A percentile compares a stretch with the other conserved stretches of the same genome.
Conservation (phyloP, 805 yeast species). For the Yarrowia deformans region DNA sequence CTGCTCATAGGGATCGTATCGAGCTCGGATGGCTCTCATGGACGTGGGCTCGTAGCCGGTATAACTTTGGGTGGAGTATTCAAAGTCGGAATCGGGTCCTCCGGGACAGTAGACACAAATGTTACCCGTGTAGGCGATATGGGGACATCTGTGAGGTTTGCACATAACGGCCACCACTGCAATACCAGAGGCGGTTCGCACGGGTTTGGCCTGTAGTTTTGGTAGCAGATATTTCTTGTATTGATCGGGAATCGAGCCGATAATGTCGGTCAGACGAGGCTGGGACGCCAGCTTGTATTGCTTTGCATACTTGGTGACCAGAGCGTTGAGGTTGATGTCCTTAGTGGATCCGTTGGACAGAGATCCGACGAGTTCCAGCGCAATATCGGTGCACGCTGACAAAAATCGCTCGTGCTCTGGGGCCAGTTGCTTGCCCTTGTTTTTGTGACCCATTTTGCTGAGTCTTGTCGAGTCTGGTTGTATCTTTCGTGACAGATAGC, state of each 20-base stretch:
- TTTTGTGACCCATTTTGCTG: constrained; percentile 44
- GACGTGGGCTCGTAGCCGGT: constrained; percentile 99
- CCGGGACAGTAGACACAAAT: constrained; percentile 99
- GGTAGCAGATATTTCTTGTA: constrained; percentile 90
- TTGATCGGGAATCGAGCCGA: constrained; percentile 94
- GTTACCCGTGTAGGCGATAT: constrained; percentile 97
- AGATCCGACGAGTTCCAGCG: constrained; percentile 82
- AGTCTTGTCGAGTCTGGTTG: constrained; percentile 1
- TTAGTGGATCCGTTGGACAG: constrained; percentile 64
- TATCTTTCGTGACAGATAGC: not conserved
- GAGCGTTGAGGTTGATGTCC: constrained; percentile 88
- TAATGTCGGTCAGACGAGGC: constrained; percentile 94
- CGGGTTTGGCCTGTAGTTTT: constrained; percentile 97
- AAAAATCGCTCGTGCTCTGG: constrained; percentile 94
- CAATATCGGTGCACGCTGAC: constrained; percentile 91
- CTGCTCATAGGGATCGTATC: constrained; percentile 98
- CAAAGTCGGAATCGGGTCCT: constrained; percentile 98
- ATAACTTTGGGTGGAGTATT: constrained; percentile 96
- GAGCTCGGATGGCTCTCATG: constrained; percentile 98
- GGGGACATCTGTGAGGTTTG: constrained; percentile 99
- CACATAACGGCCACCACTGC: constrained; percentile 99
- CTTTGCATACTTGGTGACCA: constrained; percentile 83
- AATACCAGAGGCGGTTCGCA: constrained; percentile 96
- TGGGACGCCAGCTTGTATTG: constrained; percentile 90
- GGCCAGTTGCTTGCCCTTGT: constrained; percentile 67